Percentiles rank a stretch among this genome's conserved stretches.
Conservation (phyloP, 129 eudicot species). For the Cynara cardunculus region DNA sequence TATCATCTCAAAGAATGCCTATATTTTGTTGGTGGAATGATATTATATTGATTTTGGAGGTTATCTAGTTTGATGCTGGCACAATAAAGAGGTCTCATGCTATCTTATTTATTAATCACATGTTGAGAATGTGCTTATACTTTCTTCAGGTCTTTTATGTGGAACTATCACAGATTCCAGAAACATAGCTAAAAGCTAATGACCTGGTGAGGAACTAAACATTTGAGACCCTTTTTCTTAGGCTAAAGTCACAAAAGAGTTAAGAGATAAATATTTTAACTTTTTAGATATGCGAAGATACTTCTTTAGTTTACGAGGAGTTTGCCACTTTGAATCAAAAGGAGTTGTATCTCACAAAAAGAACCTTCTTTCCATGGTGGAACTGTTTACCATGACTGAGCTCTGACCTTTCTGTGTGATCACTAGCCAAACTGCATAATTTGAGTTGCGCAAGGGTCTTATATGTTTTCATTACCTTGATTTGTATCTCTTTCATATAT, state of each 20-base stretch:
- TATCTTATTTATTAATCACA: neutral
- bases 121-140: neutral
- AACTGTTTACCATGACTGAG: neutral
- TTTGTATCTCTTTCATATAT: neutral
- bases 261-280: neutral
- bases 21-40: neutral
- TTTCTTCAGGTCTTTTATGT: neutral
- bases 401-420: neutral
- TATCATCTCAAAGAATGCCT: neutral
- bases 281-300: neutral
- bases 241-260: neutral
- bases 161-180: neutral
- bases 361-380: neutral
- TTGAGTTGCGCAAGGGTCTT: neutral
- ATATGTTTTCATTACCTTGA: neutral
- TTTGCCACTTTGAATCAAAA: neutral
- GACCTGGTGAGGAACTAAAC: neutral
- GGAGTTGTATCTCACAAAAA: neutral
- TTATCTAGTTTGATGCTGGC: neutral
- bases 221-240: neutral
- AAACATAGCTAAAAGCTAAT: neutral
- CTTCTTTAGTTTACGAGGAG: neutral
- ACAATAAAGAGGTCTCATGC: neutral
- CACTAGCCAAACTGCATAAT: neutral
- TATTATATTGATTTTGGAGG: neutral